Evolutionary conservation across 169 alveolate genomes (phyloP).

Genomic region (Cryptosporidium andersoni): DNA sequence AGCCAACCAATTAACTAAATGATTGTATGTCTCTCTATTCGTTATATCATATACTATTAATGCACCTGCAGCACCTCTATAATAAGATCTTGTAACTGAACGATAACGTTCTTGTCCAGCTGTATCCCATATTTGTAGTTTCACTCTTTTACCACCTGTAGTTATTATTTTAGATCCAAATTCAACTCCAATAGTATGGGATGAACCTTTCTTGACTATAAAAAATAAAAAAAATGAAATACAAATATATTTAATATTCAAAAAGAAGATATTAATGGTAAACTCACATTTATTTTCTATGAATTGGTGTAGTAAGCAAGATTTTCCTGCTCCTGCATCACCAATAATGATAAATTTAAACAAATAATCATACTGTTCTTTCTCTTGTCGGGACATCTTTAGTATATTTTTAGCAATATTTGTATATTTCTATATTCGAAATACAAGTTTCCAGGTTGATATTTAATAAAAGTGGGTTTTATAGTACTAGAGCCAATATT

Average conservation of each 20-base stretch:
- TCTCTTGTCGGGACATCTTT: conserved; percentile 71
- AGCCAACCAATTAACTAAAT: conserved; percentile 81
- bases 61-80: conserved; percentile 92
- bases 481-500: too few species aligned
- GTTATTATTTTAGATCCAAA: conserved; percentile 77
- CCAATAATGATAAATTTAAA: conserved; percentile 81
- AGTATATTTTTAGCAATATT: too few species aligned
- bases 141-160: conserved; percentile 77
- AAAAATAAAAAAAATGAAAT: background rate
- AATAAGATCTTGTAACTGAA: conserved; percentile 84
- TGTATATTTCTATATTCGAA: too few species aligned
- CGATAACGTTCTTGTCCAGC: conserved; percentile 89
- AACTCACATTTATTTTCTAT: conserved; percentile 78
- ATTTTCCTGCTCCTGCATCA: conserved; percentile 78
- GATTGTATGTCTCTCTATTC: conserved; percentile 80
- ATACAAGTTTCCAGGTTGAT: too few species aligned
- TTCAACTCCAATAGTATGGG: conserved; percentile 86
- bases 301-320: conserved; percentile 79
- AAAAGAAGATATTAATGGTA: background rate
- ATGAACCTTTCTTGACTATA: conserved; percentile 78
- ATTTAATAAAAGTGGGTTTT: too few species aligned
- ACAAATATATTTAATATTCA: background rate
- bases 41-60: conserved; percentile 87
- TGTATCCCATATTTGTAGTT: conserved; percentile 91
- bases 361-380: conserved; percentile 75